These are phyloP conservation scores for Fusarium scirpi DNA, from an alignment of 2,329 filamentous ascomycete genomes.

Conservation along the genomic window DNA sequence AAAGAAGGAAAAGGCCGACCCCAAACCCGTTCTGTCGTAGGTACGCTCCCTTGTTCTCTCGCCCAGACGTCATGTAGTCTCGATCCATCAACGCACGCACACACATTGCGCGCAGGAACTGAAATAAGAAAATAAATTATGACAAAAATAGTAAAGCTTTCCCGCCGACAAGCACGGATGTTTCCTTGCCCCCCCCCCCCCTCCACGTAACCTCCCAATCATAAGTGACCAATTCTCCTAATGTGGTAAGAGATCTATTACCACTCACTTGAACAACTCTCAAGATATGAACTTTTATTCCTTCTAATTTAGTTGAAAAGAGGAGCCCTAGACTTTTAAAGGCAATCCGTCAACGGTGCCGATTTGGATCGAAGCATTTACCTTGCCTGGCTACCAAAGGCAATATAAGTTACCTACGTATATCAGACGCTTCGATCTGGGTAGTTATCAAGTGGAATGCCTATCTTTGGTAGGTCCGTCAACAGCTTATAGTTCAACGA, in stretches of 20 bases:
- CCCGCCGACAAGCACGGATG: neutral
- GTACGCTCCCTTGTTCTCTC: slow-evolving; percentile 4
- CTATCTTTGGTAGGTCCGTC: slow-evolving; percentile 34
- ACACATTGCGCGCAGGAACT: neutral
- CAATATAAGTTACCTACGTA: neutral
- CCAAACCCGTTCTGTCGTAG: slow-evolving; percentile 36
- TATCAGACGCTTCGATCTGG: slow-evolving; percentile 2
- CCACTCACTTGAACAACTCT: neutral
- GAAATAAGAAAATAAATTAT: slow-evolving; percentile 22
- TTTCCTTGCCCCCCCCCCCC: neutral
- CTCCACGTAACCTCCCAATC: slow-evolving; percentile 30
- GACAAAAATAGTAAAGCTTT: slow-evolving; percentile 54
- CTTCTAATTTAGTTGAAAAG: slow-evolving; percentile 21
- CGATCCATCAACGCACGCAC: neutral
- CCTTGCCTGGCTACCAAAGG: slow-evolving; percentile 26
- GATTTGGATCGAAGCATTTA: slow-evolving; percentile 17
- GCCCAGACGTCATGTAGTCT: slow-evolving; percentile 28
- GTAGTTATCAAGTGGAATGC: slow-evolving; percentile 16
- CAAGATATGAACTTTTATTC: slow-evolving; percentile 8
- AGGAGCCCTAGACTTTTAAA: neutral
- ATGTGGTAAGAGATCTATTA: slow-evolving; percentile 34
- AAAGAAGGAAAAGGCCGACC: slow-evolving; percentile 38
- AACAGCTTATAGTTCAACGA: neutral
- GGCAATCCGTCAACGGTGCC: neutral
- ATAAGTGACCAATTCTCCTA: slow-evolving; percentile 27